These are phyloP conservation scores for Akebia trifoliata DNA, from an alignment of 164 flowering plant species.

Conservation along the genomic window DNA sequence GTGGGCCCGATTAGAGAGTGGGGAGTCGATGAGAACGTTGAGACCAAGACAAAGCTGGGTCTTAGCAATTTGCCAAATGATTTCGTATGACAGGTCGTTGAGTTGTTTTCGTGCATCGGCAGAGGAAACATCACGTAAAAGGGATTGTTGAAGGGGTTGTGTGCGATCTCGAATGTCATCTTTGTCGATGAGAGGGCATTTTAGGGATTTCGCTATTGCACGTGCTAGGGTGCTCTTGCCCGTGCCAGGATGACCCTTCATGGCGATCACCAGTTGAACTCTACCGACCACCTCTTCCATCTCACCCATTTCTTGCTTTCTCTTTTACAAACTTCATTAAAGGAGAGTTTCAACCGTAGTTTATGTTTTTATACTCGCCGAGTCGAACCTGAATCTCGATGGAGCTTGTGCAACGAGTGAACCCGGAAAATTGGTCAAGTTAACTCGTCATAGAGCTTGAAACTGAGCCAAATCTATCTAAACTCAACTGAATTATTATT, in stretches of 20 bases:
- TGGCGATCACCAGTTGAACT: slow-evolving; percentile 37
- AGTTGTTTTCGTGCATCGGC: slow-evolving; percentile 20
- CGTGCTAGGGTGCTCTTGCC: slow-evolving; percentile 66
- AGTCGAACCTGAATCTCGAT: too few species aligned
- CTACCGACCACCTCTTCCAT: not conserved
- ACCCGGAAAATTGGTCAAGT: too few species aligned
- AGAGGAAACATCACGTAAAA: not conserved
- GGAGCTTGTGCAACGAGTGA: too few species aligned
- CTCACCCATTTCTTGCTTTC: too few species aligned
- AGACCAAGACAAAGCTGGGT: slow-evolving; percentile 66
- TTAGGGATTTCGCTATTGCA: slow-evolving; percentile 39
- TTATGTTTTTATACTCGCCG: too few species aligned
- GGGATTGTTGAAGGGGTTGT: slow-evolving; percentile 20
- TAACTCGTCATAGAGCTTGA: too few species aligned
- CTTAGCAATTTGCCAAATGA: slow-evolving; percentile 45
- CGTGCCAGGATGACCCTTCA: slow-evolving; percentile 88
- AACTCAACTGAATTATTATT: too few species aligned
- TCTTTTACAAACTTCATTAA: too few species aligned
- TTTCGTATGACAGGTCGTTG: slow-evolving; percentile 63
- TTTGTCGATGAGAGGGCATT: slow-evolving; percentile 71
- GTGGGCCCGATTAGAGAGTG: slow-evolving; percentile 55
- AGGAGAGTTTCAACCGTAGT: too few species aligned
- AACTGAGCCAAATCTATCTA: too few species aligned
- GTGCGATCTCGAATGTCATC: slow-evolving; percentile 65
- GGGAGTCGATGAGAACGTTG: slow-evolving; percentile 62